Conservation (phyloP, 1,284 basidiomycete genomes). For the Cutaneotrichosporon cyanovorans region DNA sequence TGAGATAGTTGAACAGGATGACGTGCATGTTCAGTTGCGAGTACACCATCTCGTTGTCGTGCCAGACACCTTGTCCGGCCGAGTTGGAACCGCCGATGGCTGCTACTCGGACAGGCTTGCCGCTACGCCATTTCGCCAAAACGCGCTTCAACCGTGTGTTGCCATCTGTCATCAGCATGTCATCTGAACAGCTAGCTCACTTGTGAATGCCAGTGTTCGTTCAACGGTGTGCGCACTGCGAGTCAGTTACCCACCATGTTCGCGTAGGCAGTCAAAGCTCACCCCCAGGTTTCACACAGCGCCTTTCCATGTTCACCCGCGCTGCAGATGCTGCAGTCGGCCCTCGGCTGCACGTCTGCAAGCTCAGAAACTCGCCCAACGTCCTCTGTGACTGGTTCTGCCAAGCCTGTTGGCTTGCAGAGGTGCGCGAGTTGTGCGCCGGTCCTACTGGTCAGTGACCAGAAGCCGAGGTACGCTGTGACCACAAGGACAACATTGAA, state of each 20-base stretch:
- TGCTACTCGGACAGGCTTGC: conserved; percentile 22
- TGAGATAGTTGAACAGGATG: conserved; percentile 33
- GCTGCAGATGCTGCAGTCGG: conserved; percentile 3
- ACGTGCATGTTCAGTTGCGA: conserved; percentile 26
- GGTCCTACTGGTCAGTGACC: not conserved
- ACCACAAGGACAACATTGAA: conserved; percentile 1
- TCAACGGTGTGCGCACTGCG: not conserved
- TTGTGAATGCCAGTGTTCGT: conserved; percentile 10
- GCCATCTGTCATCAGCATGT: conserved; percentile 1
- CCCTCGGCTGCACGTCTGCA: too few species aligned
- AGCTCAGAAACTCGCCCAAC: too few species aligned
- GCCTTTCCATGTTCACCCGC: not conserved
- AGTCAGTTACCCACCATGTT: not conserved
- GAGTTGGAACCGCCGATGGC: conserved; percentile 30
- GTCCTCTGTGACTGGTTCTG: not conserved
- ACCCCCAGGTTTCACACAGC: conserved; percentile 3
- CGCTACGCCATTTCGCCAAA: conserved; percentile 16
- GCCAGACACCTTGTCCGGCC: conserved; percentile 22
- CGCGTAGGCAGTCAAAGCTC: not conserved
- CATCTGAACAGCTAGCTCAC: not conserved
- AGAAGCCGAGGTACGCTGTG: conserved; percentile 1
- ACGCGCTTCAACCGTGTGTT: conserved; percentile 20
- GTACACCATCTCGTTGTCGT: conserved; percentile 13
- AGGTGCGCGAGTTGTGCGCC: not conserved
- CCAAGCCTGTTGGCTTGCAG: not conserved